Evolutionary conservation across 305 asterid species (phyloP), one percentile per base, ranked within the genome.

Genomic region (Fraxinus floribunda): DNA sequence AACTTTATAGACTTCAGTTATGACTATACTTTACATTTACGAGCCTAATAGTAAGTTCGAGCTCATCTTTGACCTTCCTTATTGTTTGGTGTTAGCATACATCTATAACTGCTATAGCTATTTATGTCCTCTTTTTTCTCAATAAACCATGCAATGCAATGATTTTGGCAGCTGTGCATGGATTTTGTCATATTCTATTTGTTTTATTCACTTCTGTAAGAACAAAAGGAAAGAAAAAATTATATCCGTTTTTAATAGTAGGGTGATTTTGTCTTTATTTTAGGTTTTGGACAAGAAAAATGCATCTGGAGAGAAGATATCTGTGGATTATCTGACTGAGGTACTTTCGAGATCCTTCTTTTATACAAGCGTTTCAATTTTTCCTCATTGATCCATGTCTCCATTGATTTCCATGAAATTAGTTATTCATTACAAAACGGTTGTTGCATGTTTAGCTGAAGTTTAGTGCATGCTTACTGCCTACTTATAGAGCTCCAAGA

Each of bases 251-350:
- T 41, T 46, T 86, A 74, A 22, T 9, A 32, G 81, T 64, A 62
- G 71, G 55, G 66, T 78, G 34, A 8, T 79, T 49, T 44, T 57
- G 79, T 81, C 29, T 81, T 86, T 26, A 11, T 72, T 80, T 76
- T 84, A 95, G 99, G 93, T 95, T 81, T 83, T 92, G 92, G 94
- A 91, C 87, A 86, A 85, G 76, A 89, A 88, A 86, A 89, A 75
- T 86, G 89, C 86, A 7, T 85, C 88, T 36, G 87, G 88, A 7
- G 88, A 85, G 78, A 91, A 82, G 79, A 70, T 89, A 78, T 89
- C 93, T 3, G 91, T 82, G 57, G 95, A 91, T 82, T 83, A 88
- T 89, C 88, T 94, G 68, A 89, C 95, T 26, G 88, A 71, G 95
- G 98, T 95, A 91, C 80, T 68, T 81, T 81, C 86, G 49, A 77